phyloP scores from a whole-genome alignment of 495 filamentous ascomycete genomes.

The Xylona heveae region DNA sequence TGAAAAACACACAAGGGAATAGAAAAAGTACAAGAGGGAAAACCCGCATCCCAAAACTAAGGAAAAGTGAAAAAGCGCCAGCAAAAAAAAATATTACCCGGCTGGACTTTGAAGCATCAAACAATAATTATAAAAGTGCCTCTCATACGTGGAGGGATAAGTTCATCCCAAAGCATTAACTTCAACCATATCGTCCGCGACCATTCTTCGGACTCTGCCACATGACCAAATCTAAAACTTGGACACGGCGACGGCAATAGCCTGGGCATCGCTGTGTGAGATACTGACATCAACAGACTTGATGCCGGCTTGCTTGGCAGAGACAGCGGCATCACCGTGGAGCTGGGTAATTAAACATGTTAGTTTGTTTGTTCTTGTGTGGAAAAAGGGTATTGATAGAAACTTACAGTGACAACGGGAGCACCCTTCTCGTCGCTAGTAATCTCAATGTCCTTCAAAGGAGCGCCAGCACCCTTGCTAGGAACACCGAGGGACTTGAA shows the following conservation, averaged over 20 bases:
- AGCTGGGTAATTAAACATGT: conserved; percentile 27
- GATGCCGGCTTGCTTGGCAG: conserved; percentile 64
- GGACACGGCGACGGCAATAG: conserved; percentile 81
- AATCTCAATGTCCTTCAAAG: conserved; percentile 90
- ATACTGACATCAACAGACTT: conserved; percentile 82
- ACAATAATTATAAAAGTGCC: too few species aligned
- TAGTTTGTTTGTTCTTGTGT: neutral
- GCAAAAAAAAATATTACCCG: too few species aligned
- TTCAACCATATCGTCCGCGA: too few species aligned
- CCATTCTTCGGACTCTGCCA: too few species aligned
- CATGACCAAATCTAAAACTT: conserved; percentile 38
- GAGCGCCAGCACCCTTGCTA: conserved; percentile 70
- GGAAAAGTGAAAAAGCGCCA: too few species aligned
- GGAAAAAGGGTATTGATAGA: conserved; percentile 1
- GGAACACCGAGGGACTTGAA: conserved; percentile 93
- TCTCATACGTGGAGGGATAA: too few species aligned
- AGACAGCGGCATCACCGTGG: conserved; percentile 58
- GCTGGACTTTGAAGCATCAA: too few species aligned
- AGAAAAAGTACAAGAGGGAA: too few species aligned
- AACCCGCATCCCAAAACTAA: too few species aligned
- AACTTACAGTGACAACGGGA: conserved; percentile 65
- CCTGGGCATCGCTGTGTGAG: conserved; percentile 79
- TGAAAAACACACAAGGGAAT: too few species aligned
- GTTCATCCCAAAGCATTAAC: too few species aligned
- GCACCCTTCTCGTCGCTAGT: conserved; percentile 55